A percentile compares a stretch with the other conserved stretches of the same genome.
Evolutionary conservation across 345 rosid genomes (phyloP).

Genomic region (Syzygium aqueum): DNA sequence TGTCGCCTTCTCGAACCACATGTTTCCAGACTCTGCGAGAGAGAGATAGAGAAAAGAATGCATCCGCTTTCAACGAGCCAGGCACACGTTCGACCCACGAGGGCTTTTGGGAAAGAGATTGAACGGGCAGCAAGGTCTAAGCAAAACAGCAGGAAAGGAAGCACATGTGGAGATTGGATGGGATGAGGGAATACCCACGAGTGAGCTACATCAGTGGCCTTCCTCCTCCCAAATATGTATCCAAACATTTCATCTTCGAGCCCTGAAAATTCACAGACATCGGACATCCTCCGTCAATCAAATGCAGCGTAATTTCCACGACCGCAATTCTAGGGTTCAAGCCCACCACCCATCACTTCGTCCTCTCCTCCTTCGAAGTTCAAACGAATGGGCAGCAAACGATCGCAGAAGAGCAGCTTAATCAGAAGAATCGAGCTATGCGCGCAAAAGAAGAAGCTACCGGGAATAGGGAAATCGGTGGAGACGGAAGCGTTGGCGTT

Average conservation of each 20-base stretch:
- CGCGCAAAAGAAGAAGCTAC: not conserved
- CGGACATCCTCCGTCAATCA: not conserved
- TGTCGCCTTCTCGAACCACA: constrained; percentile 62
- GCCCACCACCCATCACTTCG: not conserved
- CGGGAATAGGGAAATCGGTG: not conserved
- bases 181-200: constrained; percentile 38
- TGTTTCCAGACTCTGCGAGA: constrained; percentile 63
- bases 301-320: not conserved
- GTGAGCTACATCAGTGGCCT: constrained; percentile 92
- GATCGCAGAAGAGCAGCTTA: not conserved
- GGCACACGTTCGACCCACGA: not conserved
- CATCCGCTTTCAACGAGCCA: not conserved
- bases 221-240: constrained; percentile 71
- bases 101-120: not conserved
- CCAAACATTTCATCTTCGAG: constrained; percentile 58
- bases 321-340: not conserved
- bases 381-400: not conserved
- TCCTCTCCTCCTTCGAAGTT: not conserved
- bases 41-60: not conserved
- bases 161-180: not conserved
- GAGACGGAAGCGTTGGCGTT: not conserved
- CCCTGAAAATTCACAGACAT: constrained; percentile 30
- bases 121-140: not conserved
- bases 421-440: not conserved
- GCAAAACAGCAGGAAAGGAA: not conserved